Evolutionary conservation across 176 grass and related monocot species (phyloP), one percentile per base, ranked within the genome.

Genomic region (barley (Hordeum vulgare)): DNA sequence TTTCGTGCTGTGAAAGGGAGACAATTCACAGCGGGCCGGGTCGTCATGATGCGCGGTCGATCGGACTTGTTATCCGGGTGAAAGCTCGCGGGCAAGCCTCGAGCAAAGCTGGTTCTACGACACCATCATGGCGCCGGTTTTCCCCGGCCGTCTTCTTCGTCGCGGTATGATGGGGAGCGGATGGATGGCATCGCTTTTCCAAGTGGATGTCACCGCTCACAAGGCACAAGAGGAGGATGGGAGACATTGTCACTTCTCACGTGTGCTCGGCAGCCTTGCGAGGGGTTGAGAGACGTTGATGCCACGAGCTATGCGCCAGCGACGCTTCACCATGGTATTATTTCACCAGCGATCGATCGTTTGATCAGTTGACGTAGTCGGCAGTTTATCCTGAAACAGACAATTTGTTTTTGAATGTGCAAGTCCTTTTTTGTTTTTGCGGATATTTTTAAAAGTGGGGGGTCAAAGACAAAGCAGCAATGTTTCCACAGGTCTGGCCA

Each of bases 21-120:
- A 4, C 57, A 18, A 83, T 65, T 84, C 81, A 79, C 57, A 57
- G 11, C 11, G 2, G 40, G 12, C 4, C 39, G 0, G 27, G 6
- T 21, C 0, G 31, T 63, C 58, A 80, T 84, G 76, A 88, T 80
- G 86, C 21, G 31, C 17, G 71, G 9, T 49, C 7, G 75, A 24
- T 9, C 42, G 28, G 53, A 63, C 61, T 53, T n/a, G n/a, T n/a
- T 83, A 54, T 37, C 58, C 1, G 7, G 7, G 35, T 37, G 68
- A 80, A 70, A 84, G 59, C 27, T 88, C 81, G 49, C 36, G 27
- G 13, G 68, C 81, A 88, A 88, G 86, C 26, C 66, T 11, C 9
- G 9, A 0, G 58, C 7, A 24, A 26, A 8, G 15, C 34, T 10
- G 33, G 53, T 56, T 80, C 57, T 31, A 20, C 9, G 65, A 44